Conservation (phyloP, 306 rosid genomes). For the Gynostemma pentaphyllum region DNA sequence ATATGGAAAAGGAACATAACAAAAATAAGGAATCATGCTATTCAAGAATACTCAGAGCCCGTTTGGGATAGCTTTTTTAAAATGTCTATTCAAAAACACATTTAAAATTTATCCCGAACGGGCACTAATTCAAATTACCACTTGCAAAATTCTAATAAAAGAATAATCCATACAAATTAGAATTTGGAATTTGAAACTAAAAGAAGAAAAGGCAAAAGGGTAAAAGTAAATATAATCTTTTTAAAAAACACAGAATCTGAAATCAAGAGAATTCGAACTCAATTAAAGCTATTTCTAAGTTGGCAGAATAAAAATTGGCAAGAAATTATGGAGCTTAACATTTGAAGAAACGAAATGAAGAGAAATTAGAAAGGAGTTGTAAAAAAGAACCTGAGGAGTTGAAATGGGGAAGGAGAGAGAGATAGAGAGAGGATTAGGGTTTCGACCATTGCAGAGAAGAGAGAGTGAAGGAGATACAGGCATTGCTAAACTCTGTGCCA, state of each 20-base stretch:
- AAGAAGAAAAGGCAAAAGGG: background rate
- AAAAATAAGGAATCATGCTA: background rate
- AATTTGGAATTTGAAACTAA: background rate
- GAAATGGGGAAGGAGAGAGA: conserved; percentile 31
- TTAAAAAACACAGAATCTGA: too few species aligned
- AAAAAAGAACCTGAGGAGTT: conserved; percentile 32
- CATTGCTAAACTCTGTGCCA: conserved; percentile 71
- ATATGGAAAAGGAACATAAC: background rate
- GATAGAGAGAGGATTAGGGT: conserved; percentile 24
- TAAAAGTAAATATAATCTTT: too few species aligned
- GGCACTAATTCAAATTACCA: too few species aligned
- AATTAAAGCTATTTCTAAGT: too few species aligned
- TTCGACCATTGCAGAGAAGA: conserved; percentile 31
- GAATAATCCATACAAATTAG: background rate
- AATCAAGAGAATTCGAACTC: too few species aligned
- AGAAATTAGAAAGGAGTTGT: background rate
- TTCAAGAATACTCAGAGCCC: background rate
- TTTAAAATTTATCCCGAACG: too few species aligned
- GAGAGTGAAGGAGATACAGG: conserved; percentile 66
- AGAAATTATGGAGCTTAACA: background rate
- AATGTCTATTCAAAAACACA: too few species aligned
- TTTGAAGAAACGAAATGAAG: background rate
- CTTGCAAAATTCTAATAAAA: background rate
- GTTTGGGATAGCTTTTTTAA: too few species aligned
- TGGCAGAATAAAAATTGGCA: too few species aligned